Conservation (phyloP, 768 basidiomycete genomes). For the Floccularia luteovirens region DNA sequence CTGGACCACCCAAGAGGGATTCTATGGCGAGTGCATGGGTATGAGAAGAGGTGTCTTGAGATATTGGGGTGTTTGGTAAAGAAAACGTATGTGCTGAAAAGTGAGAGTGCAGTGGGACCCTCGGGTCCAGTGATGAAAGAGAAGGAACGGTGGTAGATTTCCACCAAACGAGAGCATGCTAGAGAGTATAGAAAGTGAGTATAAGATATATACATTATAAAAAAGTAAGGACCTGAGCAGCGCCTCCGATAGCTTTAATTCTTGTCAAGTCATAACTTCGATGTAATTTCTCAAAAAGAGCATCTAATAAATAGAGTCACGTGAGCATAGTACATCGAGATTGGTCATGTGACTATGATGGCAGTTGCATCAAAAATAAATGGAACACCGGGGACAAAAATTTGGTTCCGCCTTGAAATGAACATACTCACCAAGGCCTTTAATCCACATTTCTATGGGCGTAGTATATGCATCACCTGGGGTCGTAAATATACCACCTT, state of each 20-base stretch:
- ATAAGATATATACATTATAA: constrained; percentile 3
- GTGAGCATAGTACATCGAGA: constrained; percentile 22
- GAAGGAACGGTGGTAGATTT: constrained; percentile 70
- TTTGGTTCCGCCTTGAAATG: constrained; percentile 47
- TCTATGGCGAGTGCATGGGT: constrained; percentile 73
- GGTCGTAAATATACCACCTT: constrained; percentile 81
- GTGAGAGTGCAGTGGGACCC: constrained; percentile 60
- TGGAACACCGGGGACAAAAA: constrained; percentile 25
- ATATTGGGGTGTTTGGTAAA: constrained; percentile 64
- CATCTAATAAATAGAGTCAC: constrained; percentile 41
- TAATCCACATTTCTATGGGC: constrained; percentile 89
- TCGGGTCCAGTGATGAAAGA: constrained; percentile 66
- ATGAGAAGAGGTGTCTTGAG: constrained; percentile 77
- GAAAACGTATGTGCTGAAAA: constrained; percentile 63
- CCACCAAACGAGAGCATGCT: constrained; percentile 84
- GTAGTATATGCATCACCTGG: constrained; percentile 84
- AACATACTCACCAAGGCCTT: constrained; percentile 61
- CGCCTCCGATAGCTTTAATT: constrained; percentile 71
- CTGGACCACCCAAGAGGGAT: constrained; percentile 68
- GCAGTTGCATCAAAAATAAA: constrained; percentile 15
- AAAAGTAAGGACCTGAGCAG: constrained; percentile 54
- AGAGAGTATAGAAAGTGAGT: constrained; percentile 7
- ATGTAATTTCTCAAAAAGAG: constrained; percentile 67
- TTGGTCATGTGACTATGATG: constrained; percentile 19
- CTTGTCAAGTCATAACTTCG: constrained; percentile 62